These are phyloP conservation scores for Cryoendolithus antarcticus DNA, from an alignment of 2,329 filamentous ascomycete species.

Conservation along the genomic window DNA sequence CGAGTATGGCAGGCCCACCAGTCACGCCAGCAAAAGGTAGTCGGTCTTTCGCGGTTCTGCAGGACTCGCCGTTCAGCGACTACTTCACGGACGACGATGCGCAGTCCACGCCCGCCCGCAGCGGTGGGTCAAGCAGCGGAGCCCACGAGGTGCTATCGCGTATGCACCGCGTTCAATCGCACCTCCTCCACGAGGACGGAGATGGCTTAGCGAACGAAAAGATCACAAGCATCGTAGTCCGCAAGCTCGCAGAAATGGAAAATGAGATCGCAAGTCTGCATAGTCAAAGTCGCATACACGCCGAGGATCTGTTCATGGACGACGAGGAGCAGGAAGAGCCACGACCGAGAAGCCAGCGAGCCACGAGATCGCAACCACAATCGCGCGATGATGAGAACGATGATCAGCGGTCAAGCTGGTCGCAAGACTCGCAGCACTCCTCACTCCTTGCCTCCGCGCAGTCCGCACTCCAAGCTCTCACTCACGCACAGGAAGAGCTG, in stretches of 20 bases:
- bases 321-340: too few relatives aligned
- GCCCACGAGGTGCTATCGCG: conserved; percentile 19
- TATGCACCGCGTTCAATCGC: conserved; percentile 24
- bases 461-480: conserved; percentile 18
- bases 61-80: conserved; percentile 29
- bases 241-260: conserved; percentile 22
- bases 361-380: too few relatives aligned
- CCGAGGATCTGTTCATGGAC: too few relatives aligned
- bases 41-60: conserved; percentile 12
- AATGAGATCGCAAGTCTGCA: conserved; percentile 17
- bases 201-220: conserved; percentile 3
- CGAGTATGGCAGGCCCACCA: conserved; percentile 3
- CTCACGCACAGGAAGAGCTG: conserved; percentile 19
- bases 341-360: too few relatives aligned
- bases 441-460: conserved; percentile 13
- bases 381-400: conserved; percentile 1
- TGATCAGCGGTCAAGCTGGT: background rate
- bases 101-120: conserved; percentile 13
- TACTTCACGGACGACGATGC: conserved; percentile 27
- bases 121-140: background rate
- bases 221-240: conserved; percentile 14
- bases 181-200: conserved; percentile 20
- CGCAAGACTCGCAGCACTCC: conserved; percentile 1
- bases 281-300: conserved; percentile 8
- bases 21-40: conserved; percentile 14